phyloP scores from a whole-genome alignment of 1,139 yeast genomes.

The Kodamaea ohmeri region DNA sequence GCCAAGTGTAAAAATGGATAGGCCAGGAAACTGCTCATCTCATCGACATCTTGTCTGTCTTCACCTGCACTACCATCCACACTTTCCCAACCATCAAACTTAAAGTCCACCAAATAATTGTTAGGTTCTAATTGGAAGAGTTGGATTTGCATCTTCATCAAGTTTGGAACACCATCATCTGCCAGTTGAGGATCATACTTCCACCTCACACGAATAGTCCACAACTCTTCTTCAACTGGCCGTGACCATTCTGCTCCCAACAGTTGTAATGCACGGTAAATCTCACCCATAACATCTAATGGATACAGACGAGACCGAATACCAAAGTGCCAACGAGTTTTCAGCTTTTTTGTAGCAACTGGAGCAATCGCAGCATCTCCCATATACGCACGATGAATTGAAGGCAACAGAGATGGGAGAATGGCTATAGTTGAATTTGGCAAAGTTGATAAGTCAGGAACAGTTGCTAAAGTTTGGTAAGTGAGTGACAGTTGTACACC shows the following conservation, averaged over 20 bases:
- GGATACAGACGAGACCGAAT: constrained; percentile 95
- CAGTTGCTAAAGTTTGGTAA: constrained; percentile 49
- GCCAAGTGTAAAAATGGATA: constrained; percentile 93
- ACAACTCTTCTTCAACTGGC: constrained; percentile 87
- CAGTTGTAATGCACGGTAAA: constrained; percentile 87
- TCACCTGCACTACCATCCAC: constrained; percentile 18
- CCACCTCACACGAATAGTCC: constrained; percentile 99
- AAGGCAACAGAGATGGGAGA: constrained; percentile 89
- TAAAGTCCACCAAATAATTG: constrained; percentile 93
- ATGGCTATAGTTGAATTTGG: constrained; percentile 80
- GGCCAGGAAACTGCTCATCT: constrained; percentile 82
- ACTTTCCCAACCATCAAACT: constrained; percentile 94
- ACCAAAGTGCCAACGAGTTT: constrained; percentile 98
- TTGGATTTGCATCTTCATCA: constrained; percentile 97
- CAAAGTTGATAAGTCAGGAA: constrained; percentile 48
- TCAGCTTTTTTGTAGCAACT: constrained; percentile 76
- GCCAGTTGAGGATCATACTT: constrained; percentile 52
- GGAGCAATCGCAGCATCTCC: constrained; percentile 63
- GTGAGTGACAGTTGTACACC: constrained; percentile 50
- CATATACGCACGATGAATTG: constrained; percentile 93
- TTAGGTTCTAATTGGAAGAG: constrained; percentile 93
- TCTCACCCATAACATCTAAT: constrained; percentile 97
- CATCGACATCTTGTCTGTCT: constrained; percentile 52
- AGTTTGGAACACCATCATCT: constrained; percentile 52
- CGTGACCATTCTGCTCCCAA: constrained; percentile 97